Percentiles rank a stretch among this genome's conserved stretches.
These are phyloP conservation scores for Ophidiomyces ophidiicola DNA, from an alignment of 2,329 filamentous ascomycete genomes.

Conservation along the genomic window DNA sequence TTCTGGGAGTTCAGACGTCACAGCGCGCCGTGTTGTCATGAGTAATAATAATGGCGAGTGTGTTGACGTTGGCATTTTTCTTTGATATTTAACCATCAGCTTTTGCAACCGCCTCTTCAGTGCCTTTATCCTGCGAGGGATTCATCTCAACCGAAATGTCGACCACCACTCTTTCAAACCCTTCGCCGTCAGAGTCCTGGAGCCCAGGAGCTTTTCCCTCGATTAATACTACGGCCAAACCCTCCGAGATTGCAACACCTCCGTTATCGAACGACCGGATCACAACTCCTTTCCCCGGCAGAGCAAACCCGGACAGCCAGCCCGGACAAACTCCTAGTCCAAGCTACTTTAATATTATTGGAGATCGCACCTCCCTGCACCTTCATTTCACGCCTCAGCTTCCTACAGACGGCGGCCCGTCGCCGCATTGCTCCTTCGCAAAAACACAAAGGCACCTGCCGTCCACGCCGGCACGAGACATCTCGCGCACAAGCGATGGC, in stretches of 20 bases:
- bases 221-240: conserved; percentile 40
- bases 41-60: conserved; percentile 3
- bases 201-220: conserved; percentile 17
- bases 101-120: neutral
- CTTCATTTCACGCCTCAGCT: conserved; percentile 3
- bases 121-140: neutral
- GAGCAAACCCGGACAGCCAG: conserved; percentile 1
- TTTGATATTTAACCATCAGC: neutral
- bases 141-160: conserved; percentile 18
- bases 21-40: neutral
- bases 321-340: conserved; percentile 8
- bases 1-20: too few species aligned
- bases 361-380: conserved; percentile 3
- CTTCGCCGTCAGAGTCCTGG: conserved; percentile 17
- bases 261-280: conserved; percentile 46
- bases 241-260: conserved; percentile 37
- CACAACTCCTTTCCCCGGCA: conserved; percentile 36
- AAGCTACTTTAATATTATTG: conserved; percentile 13
- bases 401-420: neutral
- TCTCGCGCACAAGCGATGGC: neutral
- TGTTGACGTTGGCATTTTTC: neutral
- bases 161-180: conserved; percentile 19
- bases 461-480: neutral
- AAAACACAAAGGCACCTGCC: neutral
- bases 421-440: neutral